A percentile compares a stretch with the other conserved stretches of the same genome.
Conservation (phyloP, 2,329 filamentous ascomycete genomes). For the Aplosporella prunicola region DNA sequence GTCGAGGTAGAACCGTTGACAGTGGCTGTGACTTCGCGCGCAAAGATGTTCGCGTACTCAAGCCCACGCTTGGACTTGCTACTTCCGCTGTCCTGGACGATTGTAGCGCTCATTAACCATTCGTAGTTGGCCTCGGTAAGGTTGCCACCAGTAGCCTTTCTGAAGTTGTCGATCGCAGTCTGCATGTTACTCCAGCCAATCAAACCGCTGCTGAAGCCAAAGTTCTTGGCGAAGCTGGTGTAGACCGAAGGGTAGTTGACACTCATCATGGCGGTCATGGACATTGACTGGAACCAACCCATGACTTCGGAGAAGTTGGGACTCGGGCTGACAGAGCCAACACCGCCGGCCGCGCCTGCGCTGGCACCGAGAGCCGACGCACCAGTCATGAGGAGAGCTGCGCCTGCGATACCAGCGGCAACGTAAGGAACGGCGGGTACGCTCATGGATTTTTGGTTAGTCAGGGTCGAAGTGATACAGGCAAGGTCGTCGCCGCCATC, state of each 20-base stretch:
- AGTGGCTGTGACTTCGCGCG: slow-evolving; percentile 30
- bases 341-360: slow-evolving; percentile 44
- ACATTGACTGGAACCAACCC: slow-evolving; percentile 86
- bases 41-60: slow-evolving; percentile 15
- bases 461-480: slow-evolving; percentile 72
- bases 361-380: slow-evolving; percentile 55
- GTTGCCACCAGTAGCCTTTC: slow-evolving; percentile 73
- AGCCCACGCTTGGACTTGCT: slow-evolving; percentile 47
- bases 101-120: slow-evolving; percentile 64
- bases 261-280: slow-evolving; percentile 92
- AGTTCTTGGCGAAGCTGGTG: slow-evolving; percentile 83
- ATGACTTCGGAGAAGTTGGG: slow-evolving; percentile 81
- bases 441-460: slow-evolving; percentile 76
- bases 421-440: slow-evolving; percentile 72
- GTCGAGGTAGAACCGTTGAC: slow-evolving; percentile 13
- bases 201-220: slow-evolving; percentile 80
- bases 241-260: slow-evolving; percentile 83
- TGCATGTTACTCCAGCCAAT: slow-evolving; percentile 78
- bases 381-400: slow-evolving; percentile 65
- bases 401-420: slow-evolving; percentile 76
- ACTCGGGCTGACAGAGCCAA: slow-evolving; percentile 51
- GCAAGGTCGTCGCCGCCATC: slow-evolving; percentile 57
- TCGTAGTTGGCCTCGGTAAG: slow-evolving; percentile 68
- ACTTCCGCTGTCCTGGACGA: slow-evolving; percentile 54
- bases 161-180: slow-evolving; percentile 72